These are phyloP conservation scores for Colletotrichum orbiculare DNA, from an alignment of 2,329 filamentous ascomycete species.

Conservation along the genomic window DNA sequence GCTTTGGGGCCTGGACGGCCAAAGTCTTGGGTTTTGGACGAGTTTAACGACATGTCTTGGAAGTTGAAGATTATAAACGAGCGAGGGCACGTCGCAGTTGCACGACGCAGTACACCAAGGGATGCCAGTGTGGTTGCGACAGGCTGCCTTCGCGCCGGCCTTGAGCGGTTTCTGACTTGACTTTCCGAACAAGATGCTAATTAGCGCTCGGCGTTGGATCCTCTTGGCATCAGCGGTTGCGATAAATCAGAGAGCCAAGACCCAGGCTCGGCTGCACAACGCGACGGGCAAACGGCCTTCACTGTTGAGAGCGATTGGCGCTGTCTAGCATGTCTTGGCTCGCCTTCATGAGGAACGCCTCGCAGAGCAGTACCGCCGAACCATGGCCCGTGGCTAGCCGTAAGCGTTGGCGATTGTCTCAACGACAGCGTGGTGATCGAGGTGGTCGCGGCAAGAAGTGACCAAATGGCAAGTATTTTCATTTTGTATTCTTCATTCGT, in stretches of 20 bases:
- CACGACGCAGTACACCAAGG: not conserved
- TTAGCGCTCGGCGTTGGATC: conserved; percentile 12
- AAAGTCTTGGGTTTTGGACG: conserved; percentile 17
- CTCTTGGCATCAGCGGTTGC: conserved; percentile 29
- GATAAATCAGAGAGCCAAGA: conserved; percentile 14
- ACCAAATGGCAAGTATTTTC: not conserved
- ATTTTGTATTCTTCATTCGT: no score
- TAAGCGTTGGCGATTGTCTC: conserved; percentile 9
- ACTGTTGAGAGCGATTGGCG: not conserved
- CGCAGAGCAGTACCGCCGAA: conserved; percentile 23
- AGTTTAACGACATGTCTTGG: conserved; percentile 25
- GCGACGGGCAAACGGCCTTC: not conserved
- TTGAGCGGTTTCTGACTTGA: conserved; percentile 1
- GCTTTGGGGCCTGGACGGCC: conserved; percentile 22
- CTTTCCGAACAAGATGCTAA: conserved; percentile 1
- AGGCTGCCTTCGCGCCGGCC: conserved; percentile 9
- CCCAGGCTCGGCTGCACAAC: not conserved
- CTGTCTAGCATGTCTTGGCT: conserved; percentile 23
- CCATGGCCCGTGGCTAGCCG: conserved; percentile 26
- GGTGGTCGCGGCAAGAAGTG: conserved; percentile 2
- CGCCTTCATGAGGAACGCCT: conserved; percentile 24
- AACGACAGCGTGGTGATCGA: not conserved
- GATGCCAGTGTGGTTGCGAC: not conserved
- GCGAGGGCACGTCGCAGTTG: not conserved
- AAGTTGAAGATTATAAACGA: not conserved